Conservation (phyloP, 208 protist species). For the Perkinsela sp. region DNA sequence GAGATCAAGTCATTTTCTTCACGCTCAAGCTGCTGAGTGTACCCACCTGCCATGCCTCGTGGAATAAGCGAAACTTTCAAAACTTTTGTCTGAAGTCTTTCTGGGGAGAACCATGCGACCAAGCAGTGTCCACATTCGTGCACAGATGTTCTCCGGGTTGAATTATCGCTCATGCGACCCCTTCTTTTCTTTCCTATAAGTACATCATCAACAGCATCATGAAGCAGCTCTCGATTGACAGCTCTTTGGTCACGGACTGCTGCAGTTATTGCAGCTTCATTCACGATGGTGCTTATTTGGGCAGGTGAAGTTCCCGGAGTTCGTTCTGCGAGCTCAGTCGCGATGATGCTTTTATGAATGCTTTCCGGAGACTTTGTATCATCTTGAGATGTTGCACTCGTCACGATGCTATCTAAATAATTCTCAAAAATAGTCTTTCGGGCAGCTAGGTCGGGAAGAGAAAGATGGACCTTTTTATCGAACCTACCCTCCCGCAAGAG, state of each 20-base stretch:
- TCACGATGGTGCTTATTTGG: slow-evolving; percentile 83
- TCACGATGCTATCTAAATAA: slow-evolving; percentile 54
- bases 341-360: slow-evolving; percentile 41
- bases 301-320: slow-evolving; percentile 73
- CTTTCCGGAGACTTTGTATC: slow-evolving; percentile 36
- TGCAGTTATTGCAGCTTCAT: slow-evolving; percentile 74
- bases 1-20: slow-evolving; percentile 59
- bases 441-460: slow-evolving; percentile 51
- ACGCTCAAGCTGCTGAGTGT: slow-evolving; percentile 66
- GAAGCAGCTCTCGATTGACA: slow-evolving; percentile 31
- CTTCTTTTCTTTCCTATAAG: slow-evolving; percentile 72
- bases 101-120: slow-evolving; percentile 54
- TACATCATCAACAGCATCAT: slow-evolving; percentile 64
- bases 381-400: slow-evolving; percentile 45
- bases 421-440: slow-evolving; percentile 60
- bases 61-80: slow-evolving; percentile 71
- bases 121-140: slow-evolving; percentile 91
- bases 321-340: slow-evolving; percentile 29
- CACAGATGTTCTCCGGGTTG: slow-evolving; percentile 66
- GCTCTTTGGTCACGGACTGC: slow-evolving; percentile 36
- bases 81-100: slow-evolving; percentile 47
- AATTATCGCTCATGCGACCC: slow-evolving; percentile 47
- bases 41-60: slow-evolving; percentile 48
- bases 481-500: slow-evolving; percentile 67
- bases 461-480: slow-evolving; percentile 66